A percentile compares a stretch with the other conserved stretches of the same genome.
Conservation (phyloP, 2,329 filamentous ascomycete genomes). For the Epichloe uncinata region DNA sequence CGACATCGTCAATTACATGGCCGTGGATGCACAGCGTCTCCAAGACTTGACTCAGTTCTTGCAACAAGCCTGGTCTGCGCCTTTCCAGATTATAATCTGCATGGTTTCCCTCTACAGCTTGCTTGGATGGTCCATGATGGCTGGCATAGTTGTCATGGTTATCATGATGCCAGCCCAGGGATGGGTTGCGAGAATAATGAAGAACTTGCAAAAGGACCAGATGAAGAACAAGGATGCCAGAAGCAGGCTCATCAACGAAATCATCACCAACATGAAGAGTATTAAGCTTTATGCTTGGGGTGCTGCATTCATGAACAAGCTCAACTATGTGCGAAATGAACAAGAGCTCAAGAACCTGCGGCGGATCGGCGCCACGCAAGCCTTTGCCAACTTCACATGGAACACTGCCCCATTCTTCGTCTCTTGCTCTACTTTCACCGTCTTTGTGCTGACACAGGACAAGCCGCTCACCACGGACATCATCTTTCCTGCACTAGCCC, state of each 20-base stretch:
- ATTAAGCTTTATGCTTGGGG: conserved; percentile 99
- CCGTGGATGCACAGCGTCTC: conserved; percentile 88
- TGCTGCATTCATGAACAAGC: conserved; percentile 90
- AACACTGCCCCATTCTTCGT: conserved; percentile 94
- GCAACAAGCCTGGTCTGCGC: conserved; percentile 91
- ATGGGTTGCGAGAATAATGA: conserved; percentile 83
- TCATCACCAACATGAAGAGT: conserved; percentile 98
- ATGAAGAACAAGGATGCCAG: conserved; percentile 99
- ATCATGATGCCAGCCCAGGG: conserved; percentile 96
- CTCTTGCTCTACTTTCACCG: conserved; percentile 88
- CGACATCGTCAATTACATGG: conserved; percentile 99
- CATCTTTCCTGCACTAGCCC: conserved; percentile 80
- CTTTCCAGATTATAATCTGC: conserved; percentile 90
- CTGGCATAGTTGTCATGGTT: conserved; percentile 88
- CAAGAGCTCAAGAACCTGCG: conserved; percentile 88
- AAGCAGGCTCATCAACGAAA: conserved; percentile 89
- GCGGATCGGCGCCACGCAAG: conserved; percentile 89
- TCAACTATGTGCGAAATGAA: conserved; percentile 93
- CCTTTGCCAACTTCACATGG: conserved; percentile 96
- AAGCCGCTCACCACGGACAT: conserved; percentile 81
- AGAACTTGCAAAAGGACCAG: conserved; percentile 83
- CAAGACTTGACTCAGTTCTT: conserved; percentile 93
- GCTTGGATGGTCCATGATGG: conserved; percentile 91
- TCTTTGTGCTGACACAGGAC: conserved; percentile 79
- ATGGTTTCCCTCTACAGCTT: conserved; percentile 93